Percentiles rank a stretch among this genome's conserved stretches.
phyloP scores from a whole-genome alignment of 306 rosid species.

The Amphicarpaea edgeworthii region DNA sequence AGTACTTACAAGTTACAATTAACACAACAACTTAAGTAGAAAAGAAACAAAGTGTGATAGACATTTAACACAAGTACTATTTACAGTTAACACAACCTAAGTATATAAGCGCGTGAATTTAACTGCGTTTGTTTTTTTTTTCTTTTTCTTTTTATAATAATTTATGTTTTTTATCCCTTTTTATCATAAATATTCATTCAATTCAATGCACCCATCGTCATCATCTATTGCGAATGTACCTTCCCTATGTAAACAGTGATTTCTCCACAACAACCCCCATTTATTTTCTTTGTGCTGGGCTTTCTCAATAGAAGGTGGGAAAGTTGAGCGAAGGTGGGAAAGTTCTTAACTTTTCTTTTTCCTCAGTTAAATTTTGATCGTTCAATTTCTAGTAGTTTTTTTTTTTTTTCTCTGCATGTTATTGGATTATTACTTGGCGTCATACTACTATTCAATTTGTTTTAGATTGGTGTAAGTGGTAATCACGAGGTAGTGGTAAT shows the following conservation, averaged over 20 bases:
- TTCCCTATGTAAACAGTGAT: conserved; percentile 41
- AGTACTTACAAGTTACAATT: too few relatives aligned
- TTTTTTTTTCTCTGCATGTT: conserved; percentile 34
- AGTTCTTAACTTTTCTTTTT: conserved; percentile 1
- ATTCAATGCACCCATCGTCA: conserved; percentile 50
- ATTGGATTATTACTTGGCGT: conserved; percentile 36
- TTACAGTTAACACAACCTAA: too few relatives aligned
- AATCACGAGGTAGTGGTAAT: conserved; percentile 25
- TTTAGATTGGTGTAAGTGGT: conserved; percentile 12
- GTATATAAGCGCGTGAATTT: conserved; percentile 28
- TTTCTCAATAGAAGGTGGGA: conserved; percentile 43
- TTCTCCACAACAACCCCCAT: conserved; percentile 32
- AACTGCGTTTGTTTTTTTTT: conserved; percentile 20
- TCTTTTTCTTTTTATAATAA: background rate
- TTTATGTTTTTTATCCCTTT: background rate
- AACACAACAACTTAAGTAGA: too few relatives aligned
- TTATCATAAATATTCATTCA: conserved; percentile 37
- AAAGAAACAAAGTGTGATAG: too few relatives aligned
- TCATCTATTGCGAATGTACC: conserved; percentile 56
- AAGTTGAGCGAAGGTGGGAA: background rate
- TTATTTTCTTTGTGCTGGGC: background rate
- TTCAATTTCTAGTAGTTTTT: background rate
- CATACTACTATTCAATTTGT: conserved; percentile 9
- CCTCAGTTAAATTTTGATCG: conserved; percentile 21
- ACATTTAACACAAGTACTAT: too few relatives aligned